Base-by-base conservation (phyloP, 2,329 filamentous ascomycete species). In the Colletotrichum agaves region DNA sequence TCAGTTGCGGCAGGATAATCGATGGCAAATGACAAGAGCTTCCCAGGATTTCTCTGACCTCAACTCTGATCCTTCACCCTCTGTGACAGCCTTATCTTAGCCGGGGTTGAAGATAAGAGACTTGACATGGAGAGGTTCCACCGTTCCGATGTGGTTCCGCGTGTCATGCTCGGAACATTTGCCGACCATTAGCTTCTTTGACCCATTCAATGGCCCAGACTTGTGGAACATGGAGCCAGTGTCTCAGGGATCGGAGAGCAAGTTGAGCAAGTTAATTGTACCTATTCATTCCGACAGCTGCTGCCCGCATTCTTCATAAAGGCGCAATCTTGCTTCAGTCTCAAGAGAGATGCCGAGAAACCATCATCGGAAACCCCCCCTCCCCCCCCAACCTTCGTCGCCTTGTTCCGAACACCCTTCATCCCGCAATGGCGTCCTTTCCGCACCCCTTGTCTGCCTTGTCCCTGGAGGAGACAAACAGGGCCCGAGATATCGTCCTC, bases 401-500 rank as follows among this genome's bases (percentile, higher is more conserved):
- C 41, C 60, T 58, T 41, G 53, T 63, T 50, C 43, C 61, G 61
- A 63, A 33, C 21, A 50, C 47, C 41, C 41, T 43, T 4, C 41
- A 12, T 31, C 8, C 49, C 60, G 61, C 73, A 31, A 71, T 72
- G 41, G 50, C 56, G 10, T 43, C 49, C 15, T 50, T 70, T 50
- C 75, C 76, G 47, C 78, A 79, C 69, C 78, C 78, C 5, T 71
- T 79, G 5, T 78, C 76, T 5, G 70, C 72, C 1, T 71, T 79
- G 4, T 71, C 69, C 15, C 19, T 71, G 37, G 63, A 71, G 11
- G 78, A 79, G 67, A 77, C 74, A 27, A 71, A 78, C 55, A 69
- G 75, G 53, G 79, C 81, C 0, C 77, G 78, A 2, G 73, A 77
- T 43, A 67, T 76, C 2, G 76, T 82, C 4, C 69, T 76, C 13